These are phyloP conservation scores for Curvularia sp. DNA, from an alignment of 2,329 filamentous ascomycete genomes.

Conservation along the genomic window DNA sequence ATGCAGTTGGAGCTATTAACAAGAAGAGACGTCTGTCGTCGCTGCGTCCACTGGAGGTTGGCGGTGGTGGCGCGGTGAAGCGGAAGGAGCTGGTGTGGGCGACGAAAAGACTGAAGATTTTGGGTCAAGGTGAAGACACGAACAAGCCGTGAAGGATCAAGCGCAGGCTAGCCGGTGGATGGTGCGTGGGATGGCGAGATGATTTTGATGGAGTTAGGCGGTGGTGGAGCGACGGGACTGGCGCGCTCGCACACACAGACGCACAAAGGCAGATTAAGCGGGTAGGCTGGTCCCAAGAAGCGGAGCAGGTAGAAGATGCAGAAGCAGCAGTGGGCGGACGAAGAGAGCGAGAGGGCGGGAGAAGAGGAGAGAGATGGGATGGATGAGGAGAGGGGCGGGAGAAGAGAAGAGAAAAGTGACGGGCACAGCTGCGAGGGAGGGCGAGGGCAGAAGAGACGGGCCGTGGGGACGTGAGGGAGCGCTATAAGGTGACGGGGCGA, in stretches of 20 bases:
- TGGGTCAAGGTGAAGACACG: conserved; percentile 32
- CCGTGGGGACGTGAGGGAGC: conserved; percentile 21
- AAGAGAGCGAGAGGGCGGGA: conserved; percentile 24
- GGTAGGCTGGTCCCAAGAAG: conserved; percentile 43
- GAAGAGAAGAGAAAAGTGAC: conserved; percentile 33
- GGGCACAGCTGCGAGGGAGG: conserved; percentile 43
- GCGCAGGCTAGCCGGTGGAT: conserved; percentile 23
- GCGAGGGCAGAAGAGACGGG: conserved; percentile 61
- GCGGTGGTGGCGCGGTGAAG: not conserved
- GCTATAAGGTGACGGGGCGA: conserved; percentile 30
- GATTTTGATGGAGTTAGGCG: conserved; percentile 24
- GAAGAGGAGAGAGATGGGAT: conserved; percentile 22
- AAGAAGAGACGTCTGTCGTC: conserved; percentile 26
- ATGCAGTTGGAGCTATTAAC: conserved; percentile 49
- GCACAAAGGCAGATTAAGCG: conserved; percentile 35
- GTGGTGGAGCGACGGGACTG: conserved; percentile 46
- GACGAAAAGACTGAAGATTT: conserved; percentile 19
- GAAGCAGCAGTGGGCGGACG: conserved; percentile 40
- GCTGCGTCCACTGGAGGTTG: conserved; percentile 20
- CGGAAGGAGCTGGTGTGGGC: conserved; percentile 29
- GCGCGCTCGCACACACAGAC: conserved; percentile 40
- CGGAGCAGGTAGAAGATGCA: conserved; percentile 49
- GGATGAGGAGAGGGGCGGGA: conserved; percentile 52
- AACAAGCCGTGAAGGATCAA: conserved; percentile 36
- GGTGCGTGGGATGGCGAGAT: conserved; percentile 37